Conservation (phyloP, 2,329 filamentous ascomycete species). For the Trichophyton schoenleinii region DNA sequence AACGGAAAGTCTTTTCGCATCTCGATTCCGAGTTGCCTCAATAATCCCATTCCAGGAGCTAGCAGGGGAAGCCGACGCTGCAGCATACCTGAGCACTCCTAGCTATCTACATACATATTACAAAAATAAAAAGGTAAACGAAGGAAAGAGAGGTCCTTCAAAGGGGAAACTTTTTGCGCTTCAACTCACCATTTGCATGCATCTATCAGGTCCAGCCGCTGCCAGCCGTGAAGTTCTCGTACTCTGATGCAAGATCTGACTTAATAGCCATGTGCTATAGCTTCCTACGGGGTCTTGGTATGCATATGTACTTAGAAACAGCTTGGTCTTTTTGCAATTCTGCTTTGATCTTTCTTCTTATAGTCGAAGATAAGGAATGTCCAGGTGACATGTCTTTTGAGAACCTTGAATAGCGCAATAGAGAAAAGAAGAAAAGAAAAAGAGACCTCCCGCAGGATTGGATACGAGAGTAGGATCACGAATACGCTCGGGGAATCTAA, state of each 20-base stretch:
- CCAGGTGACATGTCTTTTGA: not conserved
- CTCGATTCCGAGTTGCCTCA: not conserved
- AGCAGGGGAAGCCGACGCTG: not conserved
- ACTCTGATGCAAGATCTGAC: not conserved
- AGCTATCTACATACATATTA: not conserved
- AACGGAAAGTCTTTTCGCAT: not conserved
- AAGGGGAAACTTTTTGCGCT: not conserved
- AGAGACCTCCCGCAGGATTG: not conserved
- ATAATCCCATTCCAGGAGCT: not conserved
- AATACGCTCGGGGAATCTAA: not conserved
- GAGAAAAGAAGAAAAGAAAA: not conserved
- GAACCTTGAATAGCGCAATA: not conserved
- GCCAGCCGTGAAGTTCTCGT: constrained; percentile 1
- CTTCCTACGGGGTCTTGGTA: not conserved
- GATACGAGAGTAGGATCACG: not conserved
- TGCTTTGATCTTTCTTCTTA: not conserved
- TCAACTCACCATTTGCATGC: not conserved
- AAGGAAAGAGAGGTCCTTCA: not conserved
- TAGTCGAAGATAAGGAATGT: not conserved
- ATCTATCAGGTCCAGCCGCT: not conserved
- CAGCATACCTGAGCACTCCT: not conserved
- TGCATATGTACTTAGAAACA: not conserved
- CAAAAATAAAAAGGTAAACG: not conserved
- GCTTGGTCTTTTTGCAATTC: not conserved
- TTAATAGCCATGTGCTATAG: constrained; percentile 1